These are phyloP conservation scores for Paratinospora sagittata DNA, from an alignment of 164 flowering plant species.

Conservation along the genomic window DNA sequence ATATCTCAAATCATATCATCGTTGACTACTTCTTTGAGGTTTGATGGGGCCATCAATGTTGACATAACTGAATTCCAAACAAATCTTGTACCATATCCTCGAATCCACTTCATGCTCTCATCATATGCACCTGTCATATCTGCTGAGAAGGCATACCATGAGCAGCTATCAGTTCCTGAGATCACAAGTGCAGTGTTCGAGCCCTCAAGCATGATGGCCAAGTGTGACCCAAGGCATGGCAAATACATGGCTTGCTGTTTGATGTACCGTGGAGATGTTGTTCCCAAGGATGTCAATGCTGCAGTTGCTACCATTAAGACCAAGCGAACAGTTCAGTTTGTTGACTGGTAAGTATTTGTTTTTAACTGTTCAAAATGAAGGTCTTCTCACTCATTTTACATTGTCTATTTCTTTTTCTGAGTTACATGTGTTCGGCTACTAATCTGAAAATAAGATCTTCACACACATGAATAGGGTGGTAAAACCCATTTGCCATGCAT, in stretches of 20 bases:
- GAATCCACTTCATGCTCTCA: slow-evolving; percentile 94
- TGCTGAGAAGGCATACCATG: slow-evolving; percentile 87
- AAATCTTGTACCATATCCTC: slow-evolving; percentile 89
- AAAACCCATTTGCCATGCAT: too few species aligned
- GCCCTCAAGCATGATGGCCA: slow-evolving; percentile 98
- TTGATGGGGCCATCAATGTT: slow-evolving; percentile 93
- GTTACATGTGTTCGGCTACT: too few species aligned
- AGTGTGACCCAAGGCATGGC: slow-evolving; percentile 93
- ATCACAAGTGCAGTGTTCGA: slow-evolving; percentile 93
- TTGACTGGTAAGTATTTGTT: slow-evolving; percentile 86
- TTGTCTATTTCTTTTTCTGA: too few species aligned
- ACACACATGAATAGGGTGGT: too few species aligned
- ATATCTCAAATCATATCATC: slow-evolving; percentile 88
- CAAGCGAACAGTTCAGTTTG: slow-evolving; percentile 86
- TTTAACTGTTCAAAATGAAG: not conserved
- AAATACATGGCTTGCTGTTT: slow-evolving; percentile 95
- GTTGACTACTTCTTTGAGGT: slow-evolving; percentile 80
- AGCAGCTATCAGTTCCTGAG: slow-evolving; percentile 86
- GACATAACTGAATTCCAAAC: slow-evolving; percentile 91
- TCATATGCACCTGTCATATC: slow-evolving; percentile 95
- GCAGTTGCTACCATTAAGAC: slow-evolving; percentile 90
- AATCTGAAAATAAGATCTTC: too few species aligned
- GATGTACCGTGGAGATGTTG: slow-evolving; percentile 96
- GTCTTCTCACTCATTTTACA: too few species aligned
- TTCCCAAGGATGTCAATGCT: slow-evolving; percentile 93